Evolutionary conservation across 192 early-diverging fungal species (phyloP).

Genomic region (Podochytrium sp.): DNA sequence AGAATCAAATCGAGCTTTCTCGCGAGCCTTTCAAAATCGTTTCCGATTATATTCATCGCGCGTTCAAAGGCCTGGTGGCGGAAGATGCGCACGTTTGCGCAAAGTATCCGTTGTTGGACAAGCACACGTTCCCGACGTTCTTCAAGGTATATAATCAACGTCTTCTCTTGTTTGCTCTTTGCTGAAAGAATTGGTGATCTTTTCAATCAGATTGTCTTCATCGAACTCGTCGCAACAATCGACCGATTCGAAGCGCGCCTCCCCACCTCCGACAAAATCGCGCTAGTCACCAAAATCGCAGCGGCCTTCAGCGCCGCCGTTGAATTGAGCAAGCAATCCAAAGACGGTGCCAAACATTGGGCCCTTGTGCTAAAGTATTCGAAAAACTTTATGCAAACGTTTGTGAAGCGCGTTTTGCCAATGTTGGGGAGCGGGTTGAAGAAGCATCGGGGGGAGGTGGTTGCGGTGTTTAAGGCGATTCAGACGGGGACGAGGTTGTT

Average conservation of each 20-base stretch:
- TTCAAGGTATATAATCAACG: constrained; percentile 26
- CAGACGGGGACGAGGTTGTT: constrained; percentile 27
- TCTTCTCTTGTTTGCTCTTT: not conserved
- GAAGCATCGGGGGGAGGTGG: not conserved
- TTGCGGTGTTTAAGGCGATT: constrained; percentile 1
- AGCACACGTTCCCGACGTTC: constrained; percentile 16
- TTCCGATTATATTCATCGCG: constrained; percentile 11
- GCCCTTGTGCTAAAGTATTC: constrained; percentile 11
- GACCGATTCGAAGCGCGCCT: not conserved
- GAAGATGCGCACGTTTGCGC: not conserved
- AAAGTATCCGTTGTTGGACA: constrained; percentile 24
- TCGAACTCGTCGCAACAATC: constrained; percentile 16
- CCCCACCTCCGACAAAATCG: not conserved
- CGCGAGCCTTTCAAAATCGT: not conserved
- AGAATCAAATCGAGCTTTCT: constrained; percentile 8
- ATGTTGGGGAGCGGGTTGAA: not conserved
- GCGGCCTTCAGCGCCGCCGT: constrained; percentile 5
- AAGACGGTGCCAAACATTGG: not conserved
- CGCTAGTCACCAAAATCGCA: not conserved
- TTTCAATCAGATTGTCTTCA: constrained; percentile 5
- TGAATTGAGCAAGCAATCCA: constrained; percentile 10
- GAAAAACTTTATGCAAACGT: constrained; percentile 11
- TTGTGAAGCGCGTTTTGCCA: constrained; percentile 14
- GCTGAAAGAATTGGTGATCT: not conserved
- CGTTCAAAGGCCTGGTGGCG: not conserved